Percentiles rank a stretch among this genome's conserved stretches.
Conservation (phyloP, 305 asterid genomes). For the Plantago coronopus region DNA sequence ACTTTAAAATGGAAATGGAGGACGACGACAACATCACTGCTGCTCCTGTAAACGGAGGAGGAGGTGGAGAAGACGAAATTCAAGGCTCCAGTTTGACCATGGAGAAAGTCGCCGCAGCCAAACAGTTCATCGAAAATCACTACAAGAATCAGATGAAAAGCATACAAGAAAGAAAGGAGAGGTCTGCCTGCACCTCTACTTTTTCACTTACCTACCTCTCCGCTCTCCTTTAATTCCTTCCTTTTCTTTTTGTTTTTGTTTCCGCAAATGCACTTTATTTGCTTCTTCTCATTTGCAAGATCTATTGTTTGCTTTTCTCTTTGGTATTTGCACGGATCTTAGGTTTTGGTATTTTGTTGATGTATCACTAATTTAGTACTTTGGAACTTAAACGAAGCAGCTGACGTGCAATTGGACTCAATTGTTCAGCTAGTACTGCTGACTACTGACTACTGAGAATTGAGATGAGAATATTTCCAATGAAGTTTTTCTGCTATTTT, state of each 20-base stretch:
- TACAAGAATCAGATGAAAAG: conserved; percentile 69
- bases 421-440: too few relatives aligned
- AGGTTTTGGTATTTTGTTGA: conserved; percentile 22
- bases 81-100: conserved; percentile 63
- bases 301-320: conserved; percentile 27
- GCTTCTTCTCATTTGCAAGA: conserved; percentile 26
- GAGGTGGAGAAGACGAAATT: conserved; percentile 42
- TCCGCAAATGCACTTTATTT: background rate
- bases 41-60: background rate
- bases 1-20: too few relatives aligned
- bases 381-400: too few relatives aligned
- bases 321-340: conserved; percentile 16
- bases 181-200: conserved; percentile 27
- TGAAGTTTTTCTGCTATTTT: too few relatives aligned
- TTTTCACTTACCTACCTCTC: background rate
- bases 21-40: background rate
- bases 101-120: conserved; percentile 79
- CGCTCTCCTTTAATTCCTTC: too few relatives aligned
- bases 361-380: too few relatives aligned
- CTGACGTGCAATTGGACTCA: too few relatives aligned
- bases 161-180: conserved; percentile 62
- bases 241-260: too few relatives aligned
- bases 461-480: too few relatives aligned
- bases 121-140: conserved; percentile 72
- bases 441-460: too few relatives aligned